Evolutionary conservation across 148 eudicot genomes (phyloP).

Genomic region (Pouteria glomerata): DNA sequence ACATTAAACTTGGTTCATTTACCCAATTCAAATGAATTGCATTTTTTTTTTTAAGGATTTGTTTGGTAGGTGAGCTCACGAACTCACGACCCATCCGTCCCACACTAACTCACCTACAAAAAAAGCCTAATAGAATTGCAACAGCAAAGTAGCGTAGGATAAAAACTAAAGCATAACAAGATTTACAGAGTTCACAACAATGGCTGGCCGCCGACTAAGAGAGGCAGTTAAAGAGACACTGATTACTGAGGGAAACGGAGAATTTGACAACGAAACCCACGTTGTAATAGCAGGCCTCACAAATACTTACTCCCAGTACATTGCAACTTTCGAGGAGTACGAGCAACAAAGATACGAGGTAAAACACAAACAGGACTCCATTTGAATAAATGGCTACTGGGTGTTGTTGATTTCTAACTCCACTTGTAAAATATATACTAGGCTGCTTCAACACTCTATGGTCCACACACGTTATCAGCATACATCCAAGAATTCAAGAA

Average conservation of each 20-base stretch:
- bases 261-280: conserved; percentile 22
- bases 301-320: conserved; percentile 37
- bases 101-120: too few species aligned
- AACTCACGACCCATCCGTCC: too few species aligned
- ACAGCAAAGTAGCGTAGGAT: not conserved
- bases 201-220: conserved; percentile 37
- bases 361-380: not conserved
- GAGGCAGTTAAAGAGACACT: conserved; percentile 32
- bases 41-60: too few species aligned
- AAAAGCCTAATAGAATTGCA: too few species aligned
- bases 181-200: conserved; percentile 38
- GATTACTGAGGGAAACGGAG: conserved; percentile 20
- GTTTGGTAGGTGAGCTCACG: too few species aligned
- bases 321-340: conserved; percentile 34
- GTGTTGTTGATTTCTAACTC: not conserved
- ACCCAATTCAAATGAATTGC: not conserved
- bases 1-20: too few species aligned
- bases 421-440: conserved; percentile 9
- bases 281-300: conserved; percentile 38
- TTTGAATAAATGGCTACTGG: not conserved
- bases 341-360: conserved; percentile 39
- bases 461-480: conserved; percentile 33
- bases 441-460: conserved; percentile 42
- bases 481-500: conserved; percentile 40
- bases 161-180: not conserved